Percentiles rank a stretch among this genome's conserved stretches.
Evolutionary conservation across 2,329 filamentous ascomycete genomes (phyloP).

Genomic region (Drechslerella dactyloides): DNA sequence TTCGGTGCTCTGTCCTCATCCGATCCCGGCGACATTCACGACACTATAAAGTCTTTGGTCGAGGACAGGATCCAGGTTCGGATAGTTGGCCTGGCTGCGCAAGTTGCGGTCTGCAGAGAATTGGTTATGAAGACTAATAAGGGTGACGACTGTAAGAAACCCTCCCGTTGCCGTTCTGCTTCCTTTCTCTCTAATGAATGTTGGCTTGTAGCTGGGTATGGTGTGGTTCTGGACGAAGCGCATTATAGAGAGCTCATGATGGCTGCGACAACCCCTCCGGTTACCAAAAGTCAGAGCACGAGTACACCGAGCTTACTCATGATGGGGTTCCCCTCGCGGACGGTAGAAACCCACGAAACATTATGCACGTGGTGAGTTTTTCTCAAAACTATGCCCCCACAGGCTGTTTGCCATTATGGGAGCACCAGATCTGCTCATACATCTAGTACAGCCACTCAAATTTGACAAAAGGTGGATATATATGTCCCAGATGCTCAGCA

Average conservation of each 20-base stretch:
- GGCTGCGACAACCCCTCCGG: slow-evolving; percentile 84
- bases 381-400: background rate
- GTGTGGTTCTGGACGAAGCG: slow-evolving; percentile 81
- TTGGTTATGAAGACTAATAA: slow-evolving; percentile 86
- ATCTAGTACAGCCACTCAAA: slow-evolving; percentile 50
- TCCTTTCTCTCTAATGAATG: background rate
- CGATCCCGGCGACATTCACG: slow-evolving; percentile 93
- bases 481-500: slow-evolving; percentile 83
- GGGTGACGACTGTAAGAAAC: slow-evolving; percentile 67
- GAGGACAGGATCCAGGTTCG: slow-evolving; percentile 83
- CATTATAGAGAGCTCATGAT: slow-evolving; percentile 91
- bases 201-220: slow-evolving; percentile 65
- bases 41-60: slow-evolving; percentile 80
- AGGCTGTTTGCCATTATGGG: background rate
- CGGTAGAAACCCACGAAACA: slow-evolving; percentile 73
- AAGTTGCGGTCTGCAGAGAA: slow-evolving; percentile 89
- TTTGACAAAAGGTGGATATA: slow-evolving; percentile 72
- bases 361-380: slow-evolving; percentile 75
- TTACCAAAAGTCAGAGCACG: slow-evolving; percentile 71
- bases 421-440: background rate
- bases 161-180: background rate
- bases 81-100: slow-evolving; percentile 87
- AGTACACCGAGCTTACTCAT: slow-evolving; percentile 75
- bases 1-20: slow-evolving; percentile 88
- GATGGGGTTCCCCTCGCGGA: slow-evolving; percentile 96